Evolutionary conservation across 2,329 filamentous ascomycete species (phyloP), one percentile per base, ranked within the genome.

Genomic region (Cryphonectria nitschkei): DNA sequence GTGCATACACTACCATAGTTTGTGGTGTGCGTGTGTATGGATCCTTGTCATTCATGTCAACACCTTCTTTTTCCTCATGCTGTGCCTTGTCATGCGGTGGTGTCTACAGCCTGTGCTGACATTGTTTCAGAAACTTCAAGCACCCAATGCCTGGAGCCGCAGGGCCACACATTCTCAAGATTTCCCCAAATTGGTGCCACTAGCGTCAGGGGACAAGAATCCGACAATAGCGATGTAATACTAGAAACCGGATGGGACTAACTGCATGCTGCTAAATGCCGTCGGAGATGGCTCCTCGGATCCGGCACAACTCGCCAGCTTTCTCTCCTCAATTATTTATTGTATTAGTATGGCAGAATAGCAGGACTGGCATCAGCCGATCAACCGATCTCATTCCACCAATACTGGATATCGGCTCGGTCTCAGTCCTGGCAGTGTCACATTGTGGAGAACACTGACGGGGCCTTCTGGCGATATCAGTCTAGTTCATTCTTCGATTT

Each of bases 361-460:
- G 29, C 39, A 16, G 43, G 41, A 46, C 65, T 52, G 22, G 66
- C 58, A 58, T 63, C 68, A 56, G 50, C 43, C 41, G 37, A 66
- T 39, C 43, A 43, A 46, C 62, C 62, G 62, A 65, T 70, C 65
- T 64, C 39, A 19, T 61, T 61, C 63, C 63, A 58, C 60, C 54
- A 39, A 50, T 43, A 32, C 46, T 34, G 52, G 32, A 65, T 14
- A 37, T 26, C 52, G 41, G 54, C 68, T 54, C 54, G 56, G 32
- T 50, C 19, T 67, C 14, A 19, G 4, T 29, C 32, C 22, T n/a
- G 56, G 43, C 41, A 43, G 46, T 41, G 63, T 43, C 41, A 39
- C n/a, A 6, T 19, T 16, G 29, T 58, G 29, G 26, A 14, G 54
- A 58, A 32, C 11, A 58, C 6, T 4, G n/a, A 50, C 62, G 39